Evolutionary conservation across 768 basidiomycete genomes (phyloP).

Genomic region (Phlebiopsis flavidoalba): DNA sequence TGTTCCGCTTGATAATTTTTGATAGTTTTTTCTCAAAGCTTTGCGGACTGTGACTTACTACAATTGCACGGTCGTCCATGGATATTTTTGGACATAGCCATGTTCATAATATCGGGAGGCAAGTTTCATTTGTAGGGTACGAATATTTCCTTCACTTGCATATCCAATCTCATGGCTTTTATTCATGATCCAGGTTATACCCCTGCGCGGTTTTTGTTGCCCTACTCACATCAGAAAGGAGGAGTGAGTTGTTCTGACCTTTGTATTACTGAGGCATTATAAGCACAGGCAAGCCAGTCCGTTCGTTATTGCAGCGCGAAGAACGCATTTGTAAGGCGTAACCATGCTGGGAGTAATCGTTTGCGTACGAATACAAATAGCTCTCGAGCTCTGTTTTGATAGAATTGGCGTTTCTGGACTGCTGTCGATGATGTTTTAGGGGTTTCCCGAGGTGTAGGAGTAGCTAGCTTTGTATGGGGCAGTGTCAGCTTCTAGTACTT

Average conservation of each 20-base stretch:
- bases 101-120: slow-evolving; percentile 89
- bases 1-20: neutral
- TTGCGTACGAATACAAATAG: slow-evolving; percentile 88
- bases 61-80: slow-evolving; percentile 70
- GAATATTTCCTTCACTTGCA: neutral
- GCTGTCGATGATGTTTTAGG: slow-evolving; percentile 86
- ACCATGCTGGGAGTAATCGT: slow-evolving; percentile 81
- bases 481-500: neutral
- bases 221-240: too few relatives aligned
- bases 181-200: slow-evolving; percentile 56
- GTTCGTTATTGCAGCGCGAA: slow-evolving; percentile 75
- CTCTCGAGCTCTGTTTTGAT: slow-evolving; percentile 88
- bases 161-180: neutral
- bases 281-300: slow-evolving; percentile 68
- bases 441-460: slow-evolving; percentile 68
- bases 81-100: slow-evolving; percentile 72
- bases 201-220: slow-evolving; percentile 47
- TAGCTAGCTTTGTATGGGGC: slow-evolving; percentile 80
- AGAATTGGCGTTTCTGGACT: slow-evolving; percentile 84
- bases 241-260: too few relatives aligned
- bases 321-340: slow-evolving; percentile 85
- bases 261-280: neutral
- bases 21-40: slow-evolving; percentile 75
- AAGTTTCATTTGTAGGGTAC: slow-evolving; percentile 16
- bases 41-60: slow-evolving; percentile 64